These are phyloP conservation scores for Chlorella sp. DNA, from an alignment of 139 green algal species.

Conservation along the genomic window DNA sequence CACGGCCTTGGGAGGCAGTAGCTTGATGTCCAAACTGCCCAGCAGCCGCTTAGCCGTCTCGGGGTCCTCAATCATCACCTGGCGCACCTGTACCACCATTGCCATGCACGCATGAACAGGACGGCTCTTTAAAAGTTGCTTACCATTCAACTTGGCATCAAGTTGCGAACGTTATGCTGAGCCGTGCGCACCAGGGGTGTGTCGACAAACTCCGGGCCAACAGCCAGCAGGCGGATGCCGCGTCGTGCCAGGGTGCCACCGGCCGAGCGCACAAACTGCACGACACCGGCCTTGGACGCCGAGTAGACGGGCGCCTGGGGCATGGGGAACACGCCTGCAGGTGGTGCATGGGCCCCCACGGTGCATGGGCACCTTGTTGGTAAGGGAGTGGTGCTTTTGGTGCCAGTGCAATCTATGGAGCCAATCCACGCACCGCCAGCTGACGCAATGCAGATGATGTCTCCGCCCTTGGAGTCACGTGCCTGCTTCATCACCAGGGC, in stretches of 20 bases:
- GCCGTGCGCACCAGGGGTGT: slow-evolving; percentile 48
- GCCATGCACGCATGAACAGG: too few species aligned
- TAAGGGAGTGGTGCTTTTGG: too few species aligned
- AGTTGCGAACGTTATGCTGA: too few species aligned
- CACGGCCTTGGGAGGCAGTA: slow-evolving; percentile 26
- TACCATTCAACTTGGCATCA: too few species aligned
- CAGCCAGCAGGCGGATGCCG: slow-evolving; percentile 41
- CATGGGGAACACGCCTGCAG: slow-evolving; percentile 67
- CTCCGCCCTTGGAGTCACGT: too few species aligned
- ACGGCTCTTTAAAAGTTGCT: too few species aligned
- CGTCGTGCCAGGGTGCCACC: slow-evolving; percentile 24
- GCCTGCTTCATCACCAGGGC: background rate
- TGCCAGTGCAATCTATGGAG: too few species aligned
- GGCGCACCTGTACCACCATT: slow-evolving; percentile 34
- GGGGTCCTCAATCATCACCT: slow-evolving; percentile 15
- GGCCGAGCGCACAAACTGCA: slow-evolving; percentile 57
- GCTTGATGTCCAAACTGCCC: slow-evolving; percentile 20
- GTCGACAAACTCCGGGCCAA: slow-evolving; percentile 70
- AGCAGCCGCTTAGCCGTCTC: slow-evolving; percentile 10
- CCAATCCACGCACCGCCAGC: slow-evolving; percentile 36
- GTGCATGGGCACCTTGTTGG: background rate
- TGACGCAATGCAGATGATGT: slow-evolving; percentile 59
- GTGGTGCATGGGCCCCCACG: background rate
- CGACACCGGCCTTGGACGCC: slow-evolving; percentile 65
- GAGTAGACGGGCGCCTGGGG: slow-evolving; percentile 64